Base-by-base conservation (phyloP, 2,329 filamentous ascomycete genomes). In the Alternaria burnsii region DNA sequence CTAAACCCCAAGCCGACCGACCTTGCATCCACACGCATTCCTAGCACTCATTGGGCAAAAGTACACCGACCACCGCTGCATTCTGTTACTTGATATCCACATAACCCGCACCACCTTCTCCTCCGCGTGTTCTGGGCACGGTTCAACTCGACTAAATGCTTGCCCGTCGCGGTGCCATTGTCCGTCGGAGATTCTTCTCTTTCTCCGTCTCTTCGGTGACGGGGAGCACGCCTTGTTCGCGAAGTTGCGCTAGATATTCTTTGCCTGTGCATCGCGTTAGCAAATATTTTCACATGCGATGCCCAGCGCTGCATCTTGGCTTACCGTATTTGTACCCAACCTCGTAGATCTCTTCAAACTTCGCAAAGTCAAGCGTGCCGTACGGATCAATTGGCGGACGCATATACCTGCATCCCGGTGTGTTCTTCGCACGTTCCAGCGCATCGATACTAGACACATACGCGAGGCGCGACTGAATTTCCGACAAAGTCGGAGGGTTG, bases 401-500 rank as follows among this genome's bases (percentile, higher is more conserved):
- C 92, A 99, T 97, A 78, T 99, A 99, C 53, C 97, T 85, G 78
- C 94, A 98, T 0, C 95, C 95, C 0, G 93, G 88, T 73, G 91
- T 94, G 5, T 85, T 90, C 84, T 99, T 99, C 24, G 95, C 95
- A 38, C 94, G 87, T 79, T 99, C 95, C 26, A 99, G 84, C 26
- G 95, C 95, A 77, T 98, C 95, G 12, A 97, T 93, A 55, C 91
- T 96, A 5, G 91, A 95, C 47, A 99, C 95, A 73, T 99, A 99
- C 0, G 95, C 95, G 7, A 99, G 85, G 2, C 95, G 87, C 6
- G 92, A 94, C 81, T 99, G 96, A 63, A 99, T 99, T 79, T 99
- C 95, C 0, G 93, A 93, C 11, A 99, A 83, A 0, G 95, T 98
- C 0, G 95, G 95, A 8, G 95, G 95, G 71, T 99, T 99, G 1